Base-by-base conservation (phyloP, 306 rosid genomes). In the Crataegus laevigata region DNA sequence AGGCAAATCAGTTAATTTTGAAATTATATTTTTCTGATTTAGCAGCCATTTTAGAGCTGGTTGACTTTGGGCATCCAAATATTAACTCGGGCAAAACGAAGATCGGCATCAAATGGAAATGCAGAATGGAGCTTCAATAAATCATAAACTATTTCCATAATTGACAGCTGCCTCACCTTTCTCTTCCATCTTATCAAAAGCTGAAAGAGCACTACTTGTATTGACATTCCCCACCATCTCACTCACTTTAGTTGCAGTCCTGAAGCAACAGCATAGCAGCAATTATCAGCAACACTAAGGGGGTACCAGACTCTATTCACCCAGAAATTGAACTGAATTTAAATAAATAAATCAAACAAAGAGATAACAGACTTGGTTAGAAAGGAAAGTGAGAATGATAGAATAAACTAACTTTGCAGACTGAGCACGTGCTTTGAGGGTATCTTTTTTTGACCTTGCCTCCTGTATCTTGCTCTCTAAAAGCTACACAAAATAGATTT, bases 181-280 rank as follows among this genome's bases (percentile, higher is more conserved):
- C 82, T 94, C 98, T 79, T 94, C 98, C 98, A 94, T 94, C 85
- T 94, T 94, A 75, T 94, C 98, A 32, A 94, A 91, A 75, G 93
- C 97, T 18, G 98, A 91, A 80, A 94, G 94, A 79, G 97, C 94
- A 79, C 92, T 88, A 75, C 98, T 91, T 72, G 98, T 90, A 79
- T 91, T 91, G 74, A 94, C 96, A 81, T 91, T 91, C 76, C 98
- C 97, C 80, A 94, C 75, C 92, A 91, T 83, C 82, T 94, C 97
- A 82, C 80, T 88, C 79, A 94, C 97, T 87, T 91, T 94, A 66
- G 91, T 91, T 79, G 96, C 83, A 77, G 98, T 94, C 93, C 98
- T 94, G 76, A 82, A 50, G 45, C 40, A 79, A 83, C 45, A 74
- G 54, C 57, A 83, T 40, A 79, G 66, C 65, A 72, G 22, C 67